Base-by-base conservation (phyloP, 306 rosid species). In the Prunus mira region DNA sequence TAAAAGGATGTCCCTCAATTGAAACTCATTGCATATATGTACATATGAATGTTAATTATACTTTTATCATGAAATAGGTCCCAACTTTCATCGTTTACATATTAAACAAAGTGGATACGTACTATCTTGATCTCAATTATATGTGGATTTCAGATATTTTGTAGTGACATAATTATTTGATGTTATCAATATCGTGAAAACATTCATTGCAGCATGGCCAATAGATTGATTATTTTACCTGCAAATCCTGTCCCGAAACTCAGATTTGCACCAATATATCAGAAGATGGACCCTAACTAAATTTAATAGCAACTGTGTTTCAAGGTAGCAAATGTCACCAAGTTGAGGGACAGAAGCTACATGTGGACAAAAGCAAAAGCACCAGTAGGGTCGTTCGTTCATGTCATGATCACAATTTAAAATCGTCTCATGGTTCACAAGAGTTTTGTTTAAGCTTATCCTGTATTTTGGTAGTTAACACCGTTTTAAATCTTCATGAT, bases 231-330 rank as follows among this genome's bases (percentile, higher is more conserved):
- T 61, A 61, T 25, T 61, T 27, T 14, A 61, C n/a, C n/a, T 25
- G n/a, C 41, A 61, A 61, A 61, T 61, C 66, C 64, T 58, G 9
- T 58, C 3, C 64, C 32, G 18, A 58, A 30, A 24, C 18, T 7
- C 18, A 27, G 38, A 13, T 61, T 38, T 61, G 66, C 66, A 61
- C n/a, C 19, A 58, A 58, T 58, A 61, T 61, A 61, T 5, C 25
- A 61, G 61, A 19, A 14, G 19, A 27, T 27, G 66, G 66, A 61
- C 66, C 66, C 66, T 74, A 76, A 50, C 11, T 11, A 52, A 64
- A 54, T 56, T 66, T 66, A 76, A 75, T 13, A 38, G 73, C 65
- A 65, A 4, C 64, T 58, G 32, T 19, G 64, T 10, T 22, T 58
- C 28, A 24, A 58, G 30, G 64, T 9, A 61, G 43, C 20, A 25